A percentile compares a stretch with the other conserved stretches of the same genome.
Evolutionary conservation across 805 yeast species (phyloP).

Genomic region (Candida dajiaensis): DNA sequence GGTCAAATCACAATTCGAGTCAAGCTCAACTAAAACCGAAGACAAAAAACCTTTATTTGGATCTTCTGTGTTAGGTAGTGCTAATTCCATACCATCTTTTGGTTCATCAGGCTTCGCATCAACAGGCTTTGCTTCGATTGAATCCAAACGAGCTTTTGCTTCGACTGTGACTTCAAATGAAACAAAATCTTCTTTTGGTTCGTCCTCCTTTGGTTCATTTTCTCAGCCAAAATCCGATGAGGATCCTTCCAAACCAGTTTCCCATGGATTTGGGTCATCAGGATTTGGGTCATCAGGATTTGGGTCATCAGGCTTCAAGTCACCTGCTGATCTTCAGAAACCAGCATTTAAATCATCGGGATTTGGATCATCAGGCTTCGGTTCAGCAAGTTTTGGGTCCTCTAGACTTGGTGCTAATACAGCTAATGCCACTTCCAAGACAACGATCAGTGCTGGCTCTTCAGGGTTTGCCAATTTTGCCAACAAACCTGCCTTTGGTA

Average conservation of each 20-base stretch:
- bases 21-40: not conserved
- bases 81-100: not conserved
- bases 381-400: slow-evolving; percentile 3
- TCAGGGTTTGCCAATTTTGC: not conserved
- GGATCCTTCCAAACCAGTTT: not conserved
- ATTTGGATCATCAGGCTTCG: slow-evolving; percentile 20
- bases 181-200: slow-evolving; percentile 22
- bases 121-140: not conserved
- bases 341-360: slow-evolving; percentile 23
- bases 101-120: slow-evolving; percentile 3
- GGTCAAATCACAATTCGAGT: not conserved
- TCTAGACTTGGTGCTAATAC: slow-evolving; percentile 1
- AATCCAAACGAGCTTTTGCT: slow-evolving; percentile 8
- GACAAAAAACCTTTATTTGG: slow-evolving; percentile 1
- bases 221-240: not conserved
- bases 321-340: not conserved
- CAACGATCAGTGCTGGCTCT: not conserved
- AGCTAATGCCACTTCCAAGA: not conserved
- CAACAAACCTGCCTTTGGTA: slow-evolving; percentile 4
- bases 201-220: slow-evolving; percentile 18
- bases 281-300: not conserved
- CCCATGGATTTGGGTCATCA: not conserved
- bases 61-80: not conserved
- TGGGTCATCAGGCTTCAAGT: not conserved
- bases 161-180: slow-evolving; percentile 5